Evolutionary conservation across 192 early-diverging fungal species (phyloP).

Genomic region (Podila epigama): DNA sequence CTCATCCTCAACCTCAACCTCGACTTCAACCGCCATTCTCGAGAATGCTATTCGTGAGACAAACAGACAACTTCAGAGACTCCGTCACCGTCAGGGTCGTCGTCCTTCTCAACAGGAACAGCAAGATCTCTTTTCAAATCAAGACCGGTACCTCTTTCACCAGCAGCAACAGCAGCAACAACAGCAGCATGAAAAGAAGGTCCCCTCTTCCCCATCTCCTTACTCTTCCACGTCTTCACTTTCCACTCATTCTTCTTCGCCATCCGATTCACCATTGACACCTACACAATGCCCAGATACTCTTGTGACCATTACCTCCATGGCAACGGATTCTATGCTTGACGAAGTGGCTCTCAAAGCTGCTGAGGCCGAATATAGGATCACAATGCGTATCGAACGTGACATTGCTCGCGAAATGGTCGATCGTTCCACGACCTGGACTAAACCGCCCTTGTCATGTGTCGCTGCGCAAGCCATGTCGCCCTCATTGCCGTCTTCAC

Average conservation of each 20-base stretch:
- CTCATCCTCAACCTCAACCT: neutral
- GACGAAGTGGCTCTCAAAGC: neutral
- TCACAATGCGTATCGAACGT: neutral
- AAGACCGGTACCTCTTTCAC: too few species aligned
- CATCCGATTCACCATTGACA: too few species aligned
- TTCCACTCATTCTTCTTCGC: neutral
- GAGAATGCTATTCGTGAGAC: neutral
- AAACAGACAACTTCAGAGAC: neutral
- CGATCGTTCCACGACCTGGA: neutral
- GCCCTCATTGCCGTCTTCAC: neutral
- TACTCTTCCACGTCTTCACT: neutral
- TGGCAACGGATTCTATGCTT: neutral
- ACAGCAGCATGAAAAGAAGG: too few species aligned
- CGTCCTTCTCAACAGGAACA: too few species aligned
- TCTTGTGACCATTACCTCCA: neutral
- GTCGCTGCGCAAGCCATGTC: neutral
- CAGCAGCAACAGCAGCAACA: too few species aligned
- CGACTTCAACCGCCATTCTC: neutral
- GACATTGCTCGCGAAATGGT: neutral
- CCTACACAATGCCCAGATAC: neutral
- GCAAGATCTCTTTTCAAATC: too few species aligned
- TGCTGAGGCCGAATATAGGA: neutral
- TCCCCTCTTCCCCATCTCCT: too few species aligned
- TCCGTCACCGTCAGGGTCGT: neutral
- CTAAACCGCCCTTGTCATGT: neutral